phyloP scores from a whole-genome alignment of 1,284 basidiomycete species.

The Heliocybe sulcata region DNA sequence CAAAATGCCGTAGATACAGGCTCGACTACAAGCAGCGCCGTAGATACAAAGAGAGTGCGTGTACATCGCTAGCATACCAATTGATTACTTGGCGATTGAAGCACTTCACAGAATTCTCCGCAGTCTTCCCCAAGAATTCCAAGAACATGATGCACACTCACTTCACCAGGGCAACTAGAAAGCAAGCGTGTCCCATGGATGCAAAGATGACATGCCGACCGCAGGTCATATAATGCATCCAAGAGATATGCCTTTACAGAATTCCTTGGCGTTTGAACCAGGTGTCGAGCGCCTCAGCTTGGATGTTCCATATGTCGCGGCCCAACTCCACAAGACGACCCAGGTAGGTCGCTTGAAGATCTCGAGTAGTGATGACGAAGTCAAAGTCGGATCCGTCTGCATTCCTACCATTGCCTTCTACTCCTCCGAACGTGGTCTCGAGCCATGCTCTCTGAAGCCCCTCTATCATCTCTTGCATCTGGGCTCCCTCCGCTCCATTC shows the following conservation, averaged over 20 bases:
- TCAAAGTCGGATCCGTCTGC: slow-evolving; percentile 1
- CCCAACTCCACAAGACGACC: neutral
- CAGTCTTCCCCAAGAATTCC: too few relatives aligned
- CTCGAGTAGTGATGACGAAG: neutral
- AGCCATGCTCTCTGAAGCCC: slow-evolving; percentile 10
- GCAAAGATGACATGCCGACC: neutral
- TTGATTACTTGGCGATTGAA: too few relatives aligned
- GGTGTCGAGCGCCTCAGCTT: neutral
- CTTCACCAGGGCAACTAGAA: too few relatives aligned
- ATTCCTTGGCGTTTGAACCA: neutral
- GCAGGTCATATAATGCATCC: neutral
- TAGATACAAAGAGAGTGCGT: too few relatives aligned
- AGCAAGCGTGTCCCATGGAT: too few relatives aligned
- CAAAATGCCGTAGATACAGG: too few relatives aligned
- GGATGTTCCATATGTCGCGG: neutral
- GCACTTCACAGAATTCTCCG: too few relatives aligned
- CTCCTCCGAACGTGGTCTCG: neutral
- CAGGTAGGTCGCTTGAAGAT: neutral
- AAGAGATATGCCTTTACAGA: neutral
- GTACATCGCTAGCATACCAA: too few relatives aligned
- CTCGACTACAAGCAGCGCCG: too few relatives aligned
- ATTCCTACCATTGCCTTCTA: neutral
- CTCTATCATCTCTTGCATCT: slow-evolving; percentile 6
- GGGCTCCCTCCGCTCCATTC: neutral
- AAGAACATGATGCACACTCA: too few relatives aligned